Base-by-base conservation (phyloP, 2,329 filamentous ascomycete genomes). In the Colletotrichum cuscutae region DNA sequence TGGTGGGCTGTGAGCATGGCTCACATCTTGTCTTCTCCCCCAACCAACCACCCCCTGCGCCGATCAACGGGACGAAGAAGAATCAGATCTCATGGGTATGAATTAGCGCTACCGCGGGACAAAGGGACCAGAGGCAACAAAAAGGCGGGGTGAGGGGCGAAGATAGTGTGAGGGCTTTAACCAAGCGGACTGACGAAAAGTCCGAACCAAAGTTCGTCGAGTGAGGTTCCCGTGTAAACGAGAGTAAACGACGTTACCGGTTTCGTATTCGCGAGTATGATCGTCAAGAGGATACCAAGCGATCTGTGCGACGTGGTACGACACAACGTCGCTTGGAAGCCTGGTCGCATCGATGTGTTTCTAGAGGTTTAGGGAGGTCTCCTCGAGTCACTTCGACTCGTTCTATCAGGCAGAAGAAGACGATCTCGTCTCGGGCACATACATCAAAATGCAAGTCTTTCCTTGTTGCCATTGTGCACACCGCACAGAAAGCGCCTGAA, bases 221-320 rank as follows among this genome's bases (percentile, higher is more conserved):
- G 42, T 35, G 28, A 46, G 26, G 6, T n/a, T 57, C 42, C 26
- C 35, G 11, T 61, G 66, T n/a, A 72, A 57, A 35, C 22, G 59
- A 28, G 49, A 64, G 42, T 22, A n/a, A 58, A 13, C n/a, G 54
- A 11, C 54, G 66, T 46, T 59, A 28, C 65, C 54, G 19, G 24
- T 57, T 65, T 65, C 70, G 70, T 61, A 65, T 54, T 61, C 66
- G 60, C 6, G 13, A 57, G 60, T 70, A 6, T 70, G 24, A 72
- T 64, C 42, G 65, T 54, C 69, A 54, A 9, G 15, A 56, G 9
- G 15, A 53, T 24, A 52, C 28, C 24, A 59, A 46, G 24, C 8
- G 60, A 12, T 12, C 26, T 35, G 56, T 30, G 13, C 12, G 22
- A 19, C n/a, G 62, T 56, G 28, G 24, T 32, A 13, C 5, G 26